Conservation (phyloP, 2,329 filamentous ascomycete species). For the Chrysoporthe cubensis region DNA sequence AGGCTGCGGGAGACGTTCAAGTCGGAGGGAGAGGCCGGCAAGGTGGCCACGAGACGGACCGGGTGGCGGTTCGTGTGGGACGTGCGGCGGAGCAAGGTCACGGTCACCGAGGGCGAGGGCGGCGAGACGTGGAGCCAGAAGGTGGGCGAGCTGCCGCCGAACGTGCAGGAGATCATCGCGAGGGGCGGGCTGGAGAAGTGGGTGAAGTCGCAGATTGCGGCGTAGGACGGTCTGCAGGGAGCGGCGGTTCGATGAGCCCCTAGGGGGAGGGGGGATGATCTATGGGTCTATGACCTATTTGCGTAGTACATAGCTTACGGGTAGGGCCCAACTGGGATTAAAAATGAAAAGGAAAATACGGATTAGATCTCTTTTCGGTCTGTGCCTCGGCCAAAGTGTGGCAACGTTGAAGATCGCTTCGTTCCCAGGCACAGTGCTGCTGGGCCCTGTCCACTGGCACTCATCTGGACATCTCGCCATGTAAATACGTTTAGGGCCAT, state of each 20-base stretch:
- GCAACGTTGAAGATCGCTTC: no score
- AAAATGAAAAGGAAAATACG: no score
- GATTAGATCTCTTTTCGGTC: no score
- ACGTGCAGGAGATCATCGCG: constrained; percentile 85
- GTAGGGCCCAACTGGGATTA: not conserved
- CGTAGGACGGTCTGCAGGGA: constrained; percentile 2
- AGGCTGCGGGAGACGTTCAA: constrained; percentile 65
- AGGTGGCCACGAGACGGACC: constrained; percentile 70
- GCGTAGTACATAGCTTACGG: not conserved
- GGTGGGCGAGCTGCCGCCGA: constrained; percentile 81
- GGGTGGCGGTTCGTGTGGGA: constrained; percentile 88
- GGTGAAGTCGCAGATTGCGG: constrained; percentile 72
- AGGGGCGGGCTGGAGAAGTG: constrained; percentile 79
- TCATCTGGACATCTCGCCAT: no score
- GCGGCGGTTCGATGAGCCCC: no score
- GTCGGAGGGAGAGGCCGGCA: constrained; percentile 45
- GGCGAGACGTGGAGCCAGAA: constrained; percentile 76
- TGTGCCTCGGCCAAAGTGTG: no score
- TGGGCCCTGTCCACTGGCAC: no score
- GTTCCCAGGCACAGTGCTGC: no score
- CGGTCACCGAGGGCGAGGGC: constrained; percentile 69
- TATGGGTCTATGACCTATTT: not conserved
- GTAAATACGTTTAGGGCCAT: no score
- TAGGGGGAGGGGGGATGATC: not conserved
- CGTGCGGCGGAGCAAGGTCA: constrained; percentile 70